Evolutionary conservation across 2,329 filamentous ascomycete species (phyloP), one percentile per base, ranked within the genome.

Genomic region (Aspergillus sp.): DNA sequence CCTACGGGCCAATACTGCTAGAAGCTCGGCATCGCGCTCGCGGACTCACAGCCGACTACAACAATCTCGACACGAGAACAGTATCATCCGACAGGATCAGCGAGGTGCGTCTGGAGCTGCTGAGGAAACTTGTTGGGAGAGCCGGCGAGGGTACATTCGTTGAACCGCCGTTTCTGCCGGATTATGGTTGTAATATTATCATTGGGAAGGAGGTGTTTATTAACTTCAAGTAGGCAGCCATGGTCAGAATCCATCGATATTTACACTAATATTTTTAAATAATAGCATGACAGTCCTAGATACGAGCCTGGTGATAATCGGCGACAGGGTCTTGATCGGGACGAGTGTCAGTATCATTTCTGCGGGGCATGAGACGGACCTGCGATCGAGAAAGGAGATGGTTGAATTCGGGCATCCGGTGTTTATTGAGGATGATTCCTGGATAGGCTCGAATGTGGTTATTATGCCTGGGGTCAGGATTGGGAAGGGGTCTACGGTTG

Each of bases 281-380:
- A 14, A 23, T 67, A 90, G 88, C 64, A 78, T 84, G 17, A 75
- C 79, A 0, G 79, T 84, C 31, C 69, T 85, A 9, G 83, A 85
- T 61, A 83, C 79, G 27, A 77, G 76, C 2, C 70, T 84, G 0
- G 79, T 85, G 1, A 77, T 77, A 1, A 83, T 85, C 21, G 83
- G 83, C 1, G 77, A 83, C 21, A 70, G 81, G 1, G 79, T 82
- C 15, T 79, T 84, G 70, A 73, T 84, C 46, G 83, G 82, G 0
- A 80, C 82, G 0, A 80, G 81, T 24, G 81, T 84, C 2, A 73
- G 71, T 54, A 82, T 85, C 39, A 81, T 80, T 56, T 77, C 79
- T 0, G 83, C 81, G 0, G 81, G 79, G 11, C 83, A 85, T 59
- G 80, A 84, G 14, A 54, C 51, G 21, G 50, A 45, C n/a, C 50